Percentiles rank a stretch among this genome's conserved stretches.
phyloP scores from a whole-genome alignment of 179 eudicot genomes.

The Silene vulgaris region DNA sequence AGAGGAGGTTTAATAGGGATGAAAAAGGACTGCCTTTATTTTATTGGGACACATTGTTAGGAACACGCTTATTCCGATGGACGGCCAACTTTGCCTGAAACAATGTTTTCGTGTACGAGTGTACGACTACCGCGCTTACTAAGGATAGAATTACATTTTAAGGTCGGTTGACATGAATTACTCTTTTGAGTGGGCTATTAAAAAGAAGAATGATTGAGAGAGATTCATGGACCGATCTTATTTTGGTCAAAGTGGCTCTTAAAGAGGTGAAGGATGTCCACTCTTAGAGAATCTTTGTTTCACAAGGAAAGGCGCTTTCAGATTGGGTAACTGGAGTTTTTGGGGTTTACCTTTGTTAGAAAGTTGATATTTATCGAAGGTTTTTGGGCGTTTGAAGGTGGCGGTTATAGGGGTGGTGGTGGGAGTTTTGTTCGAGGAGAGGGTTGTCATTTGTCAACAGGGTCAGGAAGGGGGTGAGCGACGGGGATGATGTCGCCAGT shows the following conservation, averaged over 20 bases:
- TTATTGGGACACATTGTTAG: neutral
- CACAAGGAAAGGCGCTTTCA: constrained; percentile 25
- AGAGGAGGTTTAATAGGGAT: constrained; percentile 1
- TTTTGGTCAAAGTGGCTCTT: constrained; percentile 21
- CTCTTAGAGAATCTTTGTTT: constrained; percentile 13
- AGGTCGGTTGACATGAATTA: neutral
- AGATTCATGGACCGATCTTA: constrained; percentile 5
- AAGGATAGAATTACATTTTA: neutral
- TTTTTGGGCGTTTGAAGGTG: too few species aligned
- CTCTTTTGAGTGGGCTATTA: neutral
- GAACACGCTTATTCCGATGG: neutral
- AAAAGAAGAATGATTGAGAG: neutral
- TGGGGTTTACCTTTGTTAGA: neutral
- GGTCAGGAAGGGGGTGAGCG: too few species aligned
- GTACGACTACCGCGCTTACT: neutral
- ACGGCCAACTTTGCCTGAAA: neutral
- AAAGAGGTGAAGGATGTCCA: constrained; percentile 26
- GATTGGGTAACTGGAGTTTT: constrained; percentile 8
- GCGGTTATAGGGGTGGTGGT: too few species aligned
- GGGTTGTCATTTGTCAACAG: too few species aligned
- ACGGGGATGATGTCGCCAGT: too few species aligned
- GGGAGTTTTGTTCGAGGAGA: too few species aligned
- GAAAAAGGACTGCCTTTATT: neutral
- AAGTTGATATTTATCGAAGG: neutral
- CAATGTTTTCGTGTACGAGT: neutral